Conservation (phyloP, 2,329 filamentous ascomycete genomes). For the Alternaria gaisen region DNA sequence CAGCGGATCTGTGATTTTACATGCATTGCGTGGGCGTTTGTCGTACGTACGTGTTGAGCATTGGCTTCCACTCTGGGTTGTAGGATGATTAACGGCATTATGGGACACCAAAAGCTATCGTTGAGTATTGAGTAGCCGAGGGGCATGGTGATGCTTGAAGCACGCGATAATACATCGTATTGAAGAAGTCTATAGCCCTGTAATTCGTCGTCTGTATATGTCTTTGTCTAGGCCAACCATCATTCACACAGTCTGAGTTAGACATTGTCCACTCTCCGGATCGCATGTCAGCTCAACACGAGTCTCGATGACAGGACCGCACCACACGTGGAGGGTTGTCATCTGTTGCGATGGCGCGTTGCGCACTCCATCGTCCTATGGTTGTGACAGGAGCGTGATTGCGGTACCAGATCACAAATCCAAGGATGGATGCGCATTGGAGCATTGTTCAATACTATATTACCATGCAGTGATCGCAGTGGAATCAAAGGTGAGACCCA, state of each 20-base stretch:
- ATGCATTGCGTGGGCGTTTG: conserved; percentile 20
- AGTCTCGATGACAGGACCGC: background rate
- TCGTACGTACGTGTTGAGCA: background rate
- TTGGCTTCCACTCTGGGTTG: background rate
- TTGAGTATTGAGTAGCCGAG: background rate
- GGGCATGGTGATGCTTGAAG: background rate
- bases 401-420: background rate
- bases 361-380: background rate
- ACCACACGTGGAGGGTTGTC: background rate
- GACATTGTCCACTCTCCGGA: background rate
- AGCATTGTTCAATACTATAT: background rate
- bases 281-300: background rate
- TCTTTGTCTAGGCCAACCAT: background rate
- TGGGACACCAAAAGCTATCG: conserved; percentile 6
- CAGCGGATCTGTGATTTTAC: background rate
- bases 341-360: background rate
- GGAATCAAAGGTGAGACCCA: conserved; percentile 3
- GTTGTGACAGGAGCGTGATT: background rate
- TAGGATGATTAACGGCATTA: conserved; percentile 7
- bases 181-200: background rate
- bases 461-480: background rate
- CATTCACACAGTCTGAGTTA: background rate
- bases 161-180: background rate
- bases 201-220: background rate
- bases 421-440: background rate